Evolutionary conservation across 495 filamentous ascomycete genomes (phyloP).

Genomic region (Talaromyces borbonicus): DNA sequence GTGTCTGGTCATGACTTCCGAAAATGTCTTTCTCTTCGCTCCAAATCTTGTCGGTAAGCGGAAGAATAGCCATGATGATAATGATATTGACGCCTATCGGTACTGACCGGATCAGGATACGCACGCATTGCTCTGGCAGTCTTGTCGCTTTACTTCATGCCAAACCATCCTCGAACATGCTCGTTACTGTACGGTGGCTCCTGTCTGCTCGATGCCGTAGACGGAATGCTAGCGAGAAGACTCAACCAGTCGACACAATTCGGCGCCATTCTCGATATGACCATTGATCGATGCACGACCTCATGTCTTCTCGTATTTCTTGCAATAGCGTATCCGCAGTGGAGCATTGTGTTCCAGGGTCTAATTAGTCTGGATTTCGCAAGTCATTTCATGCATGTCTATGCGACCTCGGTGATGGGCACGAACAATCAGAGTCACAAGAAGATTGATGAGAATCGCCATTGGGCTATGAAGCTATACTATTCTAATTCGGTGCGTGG

Average conservation of each 20-base stretch:
- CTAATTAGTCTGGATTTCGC: constrained; percentile 87
- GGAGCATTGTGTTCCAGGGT: constrained; percentile 85
- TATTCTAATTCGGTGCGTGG: constrained; percentile 71
- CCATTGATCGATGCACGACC: constrained; percentile 91
- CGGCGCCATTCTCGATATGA: constrained; percentile 95
- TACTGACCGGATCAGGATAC: constrained; percentile 59
- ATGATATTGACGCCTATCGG: background rate
- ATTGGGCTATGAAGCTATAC: constrained; percentile 66
- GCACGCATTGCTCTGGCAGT: constrained; percentile 78
- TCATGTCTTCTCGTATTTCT: constrained; percentile 89
- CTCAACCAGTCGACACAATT: constrained; percentile 89
- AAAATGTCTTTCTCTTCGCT: constrained; percentile 88
- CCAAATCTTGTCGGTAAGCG: constrained; percentile 83
- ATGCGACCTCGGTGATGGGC: constrained; percentile 71
- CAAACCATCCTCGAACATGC: constrained; percentile 89
- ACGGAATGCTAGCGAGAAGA: constrained; percentile 80
- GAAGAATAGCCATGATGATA: background rate
- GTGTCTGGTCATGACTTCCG: constrained; percentile 19
- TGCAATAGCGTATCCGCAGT: constrained; percentile 82
- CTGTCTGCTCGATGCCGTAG: constrained; percentile 87
- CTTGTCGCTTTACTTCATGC: constrained; percentile 97
- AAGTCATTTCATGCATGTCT: constrained; percentile 99
- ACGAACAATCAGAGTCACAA: constrained; percentile 69
- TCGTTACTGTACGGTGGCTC: constrained; percentile 83
- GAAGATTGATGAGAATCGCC: constrained; percentile 61